Evolutionary conservation across 495 filamentous ascomycete species (phyloP).

Genomic region (Emericellopsis terricola): DNA sequence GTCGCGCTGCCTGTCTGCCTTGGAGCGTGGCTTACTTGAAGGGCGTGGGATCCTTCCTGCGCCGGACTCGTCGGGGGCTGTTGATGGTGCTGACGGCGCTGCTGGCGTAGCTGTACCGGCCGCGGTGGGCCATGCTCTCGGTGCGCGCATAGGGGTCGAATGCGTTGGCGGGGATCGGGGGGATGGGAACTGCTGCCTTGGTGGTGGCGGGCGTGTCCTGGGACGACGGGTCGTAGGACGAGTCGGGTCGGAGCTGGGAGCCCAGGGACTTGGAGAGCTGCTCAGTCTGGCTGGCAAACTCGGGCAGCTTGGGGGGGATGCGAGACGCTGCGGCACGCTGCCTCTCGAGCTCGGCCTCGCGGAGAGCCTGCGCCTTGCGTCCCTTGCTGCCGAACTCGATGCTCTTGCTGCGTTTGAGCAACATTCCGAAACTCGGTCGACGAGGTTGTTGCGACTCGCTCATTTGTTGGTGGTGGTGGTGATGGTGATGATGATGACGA

Average conservation of each 20-base stretch:
- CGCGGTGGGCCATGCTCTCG: slow-evolving; percentile 94
- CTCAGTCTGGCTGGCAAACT: slow-evolving; percentile 47
- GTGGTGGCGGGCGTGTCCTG: slow-evolving; percentile 22
- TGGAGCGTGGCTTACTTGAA: slow-evolving; percentile 95
- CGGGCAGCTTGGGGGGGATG: slow-evolving; percentile 64
- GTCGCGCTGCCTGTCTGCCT: not conserved
- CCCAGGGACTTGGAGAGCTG: slow-evolving; percentile 51
- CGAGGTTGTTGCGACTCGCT: slow-evolving; percentile 11
- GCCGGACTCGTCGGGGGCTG: slow-evolving; percentile 77
- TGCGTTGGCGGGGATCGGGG: slow-evolving; percentile 34
- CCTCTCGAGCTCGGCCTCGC: slow-evolving; percentile 48
- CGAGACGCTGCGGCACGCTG: slow-evolving; percentile 50
- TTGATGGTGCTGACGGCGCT: slow-evolving; percentile 84
- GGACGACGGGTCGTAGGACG: slow-evolving; percentile 40
- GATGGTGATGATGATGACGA: too few relatives aligned
- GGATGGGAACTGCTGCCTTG: slow-evolving; percentile 16
- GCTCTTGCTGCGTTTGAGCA: slow-evolving; percentile 70
- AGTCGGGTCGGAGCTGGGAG: slow-evolving; percentile 49
- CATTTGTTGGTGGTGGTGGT: not conserved
- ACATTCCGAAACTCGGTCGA: slow-evolving; percentile 39
- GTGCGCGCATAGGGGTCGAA: slow-evolving; percentile 63
- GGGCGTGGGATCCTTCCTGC: slow-evolving; percentile 90
- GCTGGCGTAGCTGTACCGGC: slow-evolving; percentile 92
- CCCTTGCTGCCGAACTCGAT: slow-evolving; percentile 47
- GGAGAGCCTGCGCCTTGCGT: slow-evolving; percentile 39